Base-by-base conservation (phyloP, 345 rosid species). In the Draba incana region DNA sequence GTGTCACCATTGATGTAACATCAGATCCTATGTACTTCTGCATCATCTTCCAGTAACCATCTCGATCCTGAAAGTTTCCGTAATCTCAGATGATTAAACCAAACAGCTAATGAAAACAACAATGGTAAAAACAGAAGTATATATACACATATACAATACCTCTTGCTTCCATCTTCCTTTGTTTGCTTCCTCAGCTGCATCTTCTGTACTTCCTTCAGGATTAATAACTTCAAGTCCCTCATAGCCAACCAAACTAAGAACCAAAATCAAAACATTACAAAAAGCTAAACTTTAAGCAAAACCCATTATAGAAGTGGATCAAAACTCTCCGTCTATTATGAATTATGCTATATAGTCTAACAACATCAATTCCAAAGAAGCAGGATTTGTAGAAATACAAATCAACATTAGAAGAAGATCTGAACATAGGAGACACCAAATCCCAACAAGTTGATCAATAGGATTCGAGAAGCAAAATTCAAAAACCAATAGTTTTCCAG, bases 11-110 rank as follows among this genome's bases (percentile, higher is more conserved):
- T 3, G 99, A 94, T 51, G 97, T 92, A 49, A 94, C 86, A 75
- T 94, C 99, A 57, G 98, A 66, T 48, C 99, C 99, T 63, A 89
- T 75, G 51, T 92, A 92, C 51, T 89, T 94, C 48, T 92, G 99
- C 99, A 94, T 94, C 90, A 86, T 94, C 84, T 88, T 94, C 98
- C 99, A 94, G 59, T 91, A 88, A 51, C 95, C 70, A 30, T 94
- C 99, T 6, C 98, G 81, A 10, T 94, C 99, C 99, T 94, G 78
- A 48, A 68, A 72, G 27, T 59, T 46, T 10, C 33, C 43, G 44
- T 42, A 43, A 61, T 35, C 24, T 53, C 24, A 72, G 47, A 50
- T 64, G 12, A 65, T 49, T 41, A 57, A 20, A 60, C 15, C 20
- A 38, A 28, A 45, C 57, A 44, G 11, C 6, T 2, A 14, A 28